A percentile compares a stretch with the other conserved stretches of the same genome.
Evolutionary conservation across 495 filamentous ascomycete genomes (phyloP).

Genomic region (Aspergillus homomorphus): DNA sequence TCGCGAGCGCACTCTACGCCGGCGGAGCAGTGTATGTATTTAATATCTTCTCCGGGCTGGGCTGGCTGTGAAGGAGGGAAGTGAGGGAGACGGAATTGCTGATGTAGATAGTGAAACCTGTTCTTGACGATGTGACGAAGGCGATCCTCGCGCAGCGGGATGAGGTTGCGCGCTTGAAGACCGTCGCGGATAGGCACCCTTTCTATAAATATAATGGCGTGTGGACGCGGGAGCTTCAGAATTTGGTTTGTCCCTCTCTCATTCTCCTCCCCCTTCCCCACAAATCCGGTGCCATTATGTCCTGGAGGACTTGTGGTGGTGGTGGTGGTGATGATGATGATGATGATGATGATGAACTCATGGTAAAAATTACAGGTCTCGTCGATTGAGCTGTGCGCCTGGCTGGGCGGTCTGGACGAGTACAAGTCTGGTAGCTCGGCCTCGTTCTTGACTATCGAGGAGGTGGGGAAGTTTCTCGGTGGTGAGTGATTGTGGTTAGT

Average conservation of each 20-base stretch:
- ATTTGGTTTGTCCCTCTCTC: conserved; percentile 50
- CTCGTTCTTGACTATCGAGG: conserved; percentile 78
- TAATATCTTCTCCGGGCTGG: neutral
- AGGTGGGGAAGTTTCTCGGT: conserved; percentile 72
- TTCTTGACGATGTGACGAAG: conserved; percentile 40
- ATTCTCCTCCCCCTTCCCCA: neutral
- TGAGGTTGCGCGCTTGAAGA: conserved; percentile 53
- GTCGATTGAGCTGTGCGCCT: conserved; percentile 69
- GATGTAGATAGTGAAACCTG: conserved; percentile 34
- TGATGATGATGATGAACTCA: neutral
- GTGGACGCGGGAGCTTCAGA: conserved; percentile 84
- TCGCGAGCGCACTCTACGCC: conserved; percentile 89
- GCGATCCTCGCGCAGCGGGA: conserved; percentile 44
- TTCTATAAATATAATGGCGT: conserved; percentile 94
- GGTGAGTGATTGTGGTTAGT: conserved; percentile 47
- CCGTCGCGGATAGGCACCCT: conserved; percentile 74
- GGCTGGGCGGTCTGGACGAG: conserved; percentile 64
- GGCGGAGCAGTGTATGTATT: conserved; percentile 63
- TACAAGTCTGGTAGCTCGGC: conserved; percentile 37
- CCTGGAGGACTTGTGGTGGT: too few species aligned
- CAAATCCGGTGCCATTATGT: too few species aligned
- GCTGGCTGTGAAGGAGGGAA: too few species aligned
- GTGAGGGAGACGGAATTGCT: neutral
- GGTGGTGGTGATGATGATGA: too few species aligned
- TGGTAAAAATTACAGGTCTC: conserved; percentile 43